Conservation (phyloP, 2,329 filamentous ascomycete species). For the Botryotinia globosa region DNA sequence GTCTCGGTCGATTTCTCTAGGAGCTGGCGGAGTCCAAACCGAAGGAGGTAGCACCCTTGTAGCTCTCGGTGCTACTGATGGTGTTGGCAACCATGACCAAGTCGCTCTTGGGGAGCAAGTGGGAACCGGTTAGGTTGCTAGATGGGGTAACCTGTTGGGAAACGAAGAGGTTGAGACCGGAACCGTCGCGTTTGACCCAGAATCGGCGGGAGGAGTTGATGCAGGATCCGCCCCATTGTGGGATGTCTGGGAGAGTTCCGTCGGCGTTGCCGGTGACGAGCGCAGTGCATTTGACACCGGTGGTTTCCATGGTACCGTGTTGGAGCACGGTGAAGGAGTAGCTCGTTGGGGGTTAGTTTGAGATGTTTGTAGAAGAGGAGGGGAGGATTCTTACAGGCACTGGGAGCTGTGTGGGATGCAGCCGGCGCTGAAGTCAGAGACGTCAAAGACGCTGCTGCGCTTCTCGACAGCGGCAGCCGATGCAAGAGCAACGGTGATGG, state of each 20-base stretch:
- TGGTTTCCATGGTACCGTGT: neutral
- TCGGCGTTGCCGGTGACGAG: too few species aligned
- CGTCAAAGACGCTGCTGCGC: neutral
- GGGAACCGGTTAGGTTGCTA: neutral
- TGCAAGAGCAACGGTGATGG: slow-evolving; percentile 5
- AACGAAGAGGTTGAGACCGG: neutral
- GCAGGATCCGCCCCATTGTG: neutral
- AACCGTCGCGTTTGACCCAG: neutral
- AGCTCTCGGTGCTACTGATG: neutral
- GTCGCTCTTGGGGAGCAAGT: neutral
- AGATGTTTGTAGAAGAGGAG: too few species aligned
- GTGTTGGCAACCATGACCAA: rapidly evolving
- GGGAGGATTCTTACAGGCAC: neutral
- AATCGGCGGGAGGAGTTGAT: neutral
- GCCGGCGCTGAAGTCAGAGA: neutral
- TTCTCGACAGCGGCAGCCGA: neutral
- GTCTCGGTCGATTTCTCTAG: neutral
- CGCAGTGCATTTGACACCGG: neutral
- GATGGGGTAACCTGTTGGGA: neutral
- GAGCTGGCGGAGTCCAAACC: neutral
- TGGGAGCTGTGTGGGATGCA: neutral
- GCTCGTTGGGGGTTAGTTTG: neutral
- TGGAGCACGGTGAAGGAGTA: neutral
- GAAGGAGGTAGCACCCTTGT: neutral
- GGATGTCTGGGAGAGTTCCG: neutral